Base-by-base conservation (phyloP, 2,329 filamentous ascomycete genomes). In the Exophiala calicioides region DNA sequence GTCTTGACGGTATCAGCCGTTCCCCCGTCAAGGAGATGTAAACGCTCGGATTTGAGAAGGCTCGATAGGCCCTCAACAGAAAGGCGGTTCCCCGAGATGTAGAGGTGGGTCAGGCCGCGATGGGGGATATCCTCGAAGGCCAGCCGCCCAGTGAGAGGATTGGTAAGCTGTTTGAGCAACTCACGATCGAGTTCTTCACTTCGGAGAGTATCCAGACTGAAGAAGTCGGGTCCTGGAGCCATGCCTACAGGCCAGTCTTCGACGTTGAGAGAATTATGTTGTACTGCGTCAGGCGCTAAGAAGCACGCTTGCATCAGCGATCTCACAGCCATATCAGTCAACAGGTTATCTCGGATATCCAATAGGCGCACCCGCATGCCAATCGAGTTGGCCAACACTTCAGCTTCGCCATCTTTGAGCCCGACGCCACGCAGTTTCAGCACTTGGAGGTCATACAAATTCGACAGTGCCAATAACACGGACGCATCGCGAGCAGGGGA, bases 71-170 rank as follows among this genome's bases (percentile, higher is more conserved):
- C 79, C 59, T 81, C 77, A 0, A 78, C 71, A 1, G 77, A 80
- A 4, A 83, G 60, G 3, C 65, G 57, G 46, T 83, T 84, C 5
- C 72, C 71, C 3, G 79, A 71, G 10, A 83, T 70, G 56, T 80
- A 81, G 2, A 84, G 64, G 63, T 84, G 80, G 0, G 80, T 82
- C 27, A 82, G 72, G 2, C 80, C 80, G 7, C 68, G 65, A 56
- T 76, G 69, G 16, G 75, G 70, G 1, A 76, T 66, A 53, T 80
- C 73, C 55, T 82, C 79, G 20, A 82, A 73, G 27, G 76, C 73
- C 21, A 80, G 71, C 38, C 74, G 72, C 7, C 73, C 74, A 12
- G 77, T 71, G 31, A 79, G 74, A 1, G 69, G 69, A 16, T 65
- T 66, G 1, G 74, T 76, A 27, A 79, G 67, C 9, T 72, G 64